Percentiles rank a stretch among this genome's conserved stretches.
These are phyloP conservation scores for Neonothopanus nambi DNA, from an alignment of 1,284 basidiomycete species.

Conservation along the genomic window DNA sequence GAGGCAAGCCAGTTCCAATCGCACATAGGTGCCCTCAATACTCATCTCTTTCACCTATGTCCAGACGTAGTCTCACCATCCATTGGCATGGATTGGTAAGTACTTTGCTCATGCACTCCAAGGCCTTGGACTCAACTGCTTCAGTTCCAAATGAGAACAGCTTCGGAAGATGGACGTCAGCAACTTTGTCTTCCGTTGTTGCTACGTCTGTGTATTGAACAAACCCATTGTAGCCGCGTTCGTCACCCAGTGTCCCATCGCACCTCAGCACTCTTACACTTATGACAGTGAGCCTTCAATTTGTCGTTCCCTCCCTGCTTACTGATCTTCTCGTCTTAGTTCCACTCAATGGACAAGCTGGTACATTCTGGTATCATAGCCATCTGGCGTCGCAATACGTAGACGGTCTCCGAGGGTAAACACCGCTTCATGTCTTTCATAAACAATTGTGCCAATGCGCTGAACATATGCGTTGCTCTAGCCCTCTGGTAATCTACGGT, in stretches of 20 bases:
- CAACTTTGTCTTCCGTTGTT: neutral
- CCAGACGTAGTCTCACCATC: too few relatives aligned
- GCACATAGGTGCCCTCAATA: neutral
- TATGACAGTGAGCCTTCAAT: too few relatives aligned
- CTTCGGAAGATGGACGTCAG: conserved; percentile 19
- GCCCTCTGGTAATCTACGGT: too few relatives aligned
- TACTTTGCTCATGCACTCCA: too few relatives aligned
- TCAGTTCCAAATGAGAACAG: too few relatives aligned
- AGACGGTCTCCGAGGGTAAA: conserved; percentile 17
- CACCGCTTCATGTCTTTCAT: too few relatives aligned
- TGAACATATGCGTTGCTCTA: too few relatives aligned
- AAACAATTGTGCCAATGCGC: too few relatives aligned
- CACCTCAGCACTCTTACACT: conserved; percentile 18
- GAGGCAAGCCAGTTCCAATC: conserved; percentile 15
- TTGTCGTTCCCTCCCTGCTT: neutral
- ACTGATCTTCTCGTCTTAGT: too few relatives aligned
- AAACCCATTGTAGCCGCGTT: neutral
- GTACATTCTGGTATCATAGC: conserved; percentile 41
- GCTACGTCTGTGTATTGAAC: neutral
- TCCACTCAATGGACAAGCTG: too few relatives aligned
- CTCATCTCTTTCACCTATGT: neutral
- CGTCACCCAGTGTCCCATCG: conserved; percentile 21
- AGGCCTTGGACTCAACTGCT: too few relatives aligned
- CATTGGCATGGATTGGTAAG: conserved; percentile 23
- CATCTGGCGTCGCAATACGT: conserved; percentile 47